Evolutionary conservation across 2,329 filamentous ascomycete species (phyloP).

Genomic region (Hypoxylon sp.): DNA sequence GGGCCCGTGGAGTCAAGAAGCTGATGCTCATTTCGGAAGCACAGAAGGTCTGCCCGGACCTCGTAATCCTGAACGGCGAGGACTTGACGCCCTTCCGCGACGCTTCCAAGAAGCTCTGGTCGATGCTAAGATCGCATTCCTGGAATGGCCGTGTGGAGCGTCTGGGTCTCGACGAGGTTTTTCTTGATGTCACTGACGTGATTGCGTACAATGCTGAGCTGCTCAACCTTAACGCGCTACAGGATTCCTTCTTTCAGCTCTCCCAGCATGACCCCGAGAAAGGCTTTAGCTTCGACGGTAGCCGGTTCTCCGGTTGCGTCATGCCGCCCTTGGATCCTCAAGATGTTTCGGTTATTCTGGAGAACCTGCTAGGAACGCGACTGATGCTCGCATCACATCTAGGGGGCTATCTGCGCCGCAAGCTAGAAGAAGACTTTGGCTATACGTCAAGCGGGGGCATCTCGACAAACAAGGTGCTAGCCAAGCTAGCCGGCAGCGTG

Average conservation of each 20-base stretch:
- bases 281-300: slow-evolving; percentile 84
- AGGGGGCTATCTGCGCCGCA: slow-evolving; percentile 74
- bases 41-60: slow-evolving; percentile 78
- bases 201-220: slow-evolving; percentile 80
- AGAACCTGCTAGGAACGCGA: slow-evolving; percentile 60
- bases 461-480: slow-evolving; percentile 84
- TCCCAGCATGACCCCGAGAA: slow-evolving; percentile 74
- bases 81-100: slow-evolving; percentile 86
- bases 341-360: slow-evolving; percentile 41
- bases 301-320: slow-evolving; percentile 69
- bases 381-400: slow-evolving; percentile 83
- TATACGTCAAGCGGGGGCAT: slow-evolving; percentile 91
- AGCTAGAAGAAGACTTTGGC: slow-evolving; percentile 77
- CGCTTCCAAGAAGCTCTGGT: slow-evolving; percentile 81
- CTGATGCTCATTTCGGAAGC: slow-evolving; percentile 87
- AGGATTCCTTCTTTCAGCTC: slow-evolving; percentile 80
- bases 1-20: slow-evolving; percentile 76
- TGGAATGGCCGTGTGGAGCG: slow-evolving; percentile 83
- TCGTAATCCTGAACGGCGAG: slow-evolving; percentile 86
- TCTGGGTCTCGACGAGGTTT: slow-evolving; percentile 91
- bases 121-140: slow-evolving; percentile 73
- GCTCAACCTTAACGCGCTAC: slow-evolving; percentile 71
- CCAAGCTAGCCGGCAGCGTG: slow-evolving; percentile 82
- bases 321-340: slow-evolving; percentile 24
- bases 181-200: slow-evolving; percentile 84